These are phyloP conservation scores for Phytophthora sp. DNA, from an alignment of 352 stramenopile genomes.

Conservation along the genomic window DNA sequence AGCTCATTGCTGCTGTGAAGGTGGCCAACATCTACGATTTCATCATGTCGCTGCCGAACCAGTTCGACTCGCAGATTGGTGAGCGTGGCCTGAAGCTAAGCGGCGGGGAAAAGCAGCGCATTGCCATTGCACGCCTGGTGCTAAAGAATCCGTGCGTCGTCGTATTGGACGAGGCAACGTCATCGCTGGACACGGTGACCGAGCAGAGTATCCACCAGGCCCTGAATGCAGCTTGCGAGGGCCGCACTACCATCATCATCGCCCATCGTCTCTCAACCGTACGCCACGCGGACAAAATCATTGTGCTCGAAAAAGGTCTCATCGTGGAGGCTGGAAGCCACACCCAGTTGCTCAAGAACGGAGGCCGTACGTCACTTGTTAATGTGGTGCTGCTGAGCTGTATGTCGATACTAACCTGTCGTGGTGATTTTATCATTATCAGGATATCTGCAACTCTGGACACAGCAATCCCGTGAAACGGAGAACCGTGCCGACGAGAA, in stretches of 20 bases:
- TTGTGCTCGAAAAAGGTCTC: constrained; percentile 63
- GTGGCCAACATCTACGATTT: constrained; percentile 94
- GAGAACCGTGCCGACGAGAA: neutral
- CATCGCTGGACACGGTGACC: constrained; percentile 76
- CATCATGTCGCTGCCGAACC: constrained; percentile 90
- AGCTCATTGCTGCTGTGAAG: constrained; percentile 90
- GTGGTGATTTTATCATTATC: neutral
- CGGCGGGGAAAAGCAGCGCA: constrained; percentile 84
- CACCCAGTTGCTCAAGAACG: constrained; percentile 42
- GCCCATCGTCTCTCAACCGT: constrained; percentile 85
- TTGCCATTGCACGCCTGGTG: constrained; percentile 80
- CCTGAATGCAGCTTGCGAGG: constrained; percentile 53
- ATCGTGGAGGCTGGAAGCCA: constrained; percentile 64
- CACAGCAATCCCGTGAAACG: constrained; percentile 46
- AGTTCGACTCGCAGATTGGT: constrained; percentile 92
- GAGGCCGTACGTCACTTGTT: constrained; percentile 42
- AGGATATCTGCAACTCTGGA: constrained; percentile 53
- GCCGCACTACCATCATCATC: constrained; percentile 80
- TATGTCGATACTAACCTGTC: constrained; percentile 7
- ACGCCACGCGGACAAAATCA: constrained; percentile 69
- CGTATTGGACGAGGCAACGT: constrained; percentile 82
- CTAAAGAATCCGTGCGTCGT: constrained; percentile 83
- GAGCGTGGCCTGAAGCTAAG: constrained; percentile 82
- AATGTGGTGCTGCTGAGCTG: neutral
- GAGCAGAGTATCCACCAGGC: constrained; percentile 75